Conservation (phyloP, 345 rosid species). For the Populus ilicifolia region DNA sequence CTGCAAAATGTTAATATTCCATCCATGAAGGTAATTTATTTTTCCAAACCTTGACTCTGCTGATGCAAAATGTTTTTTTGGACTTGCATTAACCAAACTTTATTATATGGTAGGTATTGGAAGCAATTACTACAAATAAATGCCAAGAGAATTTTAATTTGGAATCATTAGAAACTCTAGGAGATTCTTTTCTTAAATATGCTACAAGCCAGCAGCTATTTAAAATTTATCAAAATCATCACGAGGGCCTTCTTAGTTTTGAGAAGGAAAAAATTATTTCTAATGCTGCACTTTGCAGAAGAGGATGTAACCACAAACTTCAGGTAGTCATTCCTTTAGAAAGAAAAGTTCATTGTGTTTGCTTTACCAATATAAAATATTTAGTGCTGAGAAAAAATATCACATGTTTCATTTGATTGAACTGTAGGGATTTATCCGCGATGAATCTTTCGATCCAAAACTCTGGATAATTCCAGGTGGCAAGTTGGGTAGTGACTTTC, state of each 20-base stretch:
- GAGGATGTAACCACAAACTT: conserved; percentile 65
- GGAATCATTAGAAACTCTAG: conserved; percentile 89
- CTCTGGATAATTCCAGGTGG: conserved; percentile 73
- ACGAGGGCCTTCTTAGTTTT: conserved; percentile 78
- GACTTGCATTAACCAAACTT: conserved; percentile 1
- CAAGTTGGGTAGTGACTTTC: conserved; percentile 28
- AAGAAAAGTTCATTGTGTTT: not conserved
- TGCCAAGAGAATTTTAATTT: conserved; percentile 78
- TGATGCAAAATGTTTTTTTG: not conserved
- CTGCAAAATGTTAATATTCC: conserved; percentile 52
- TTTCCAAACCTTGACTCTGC: not conserved
- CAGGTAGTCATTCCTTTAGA: conserved; percentile 40
- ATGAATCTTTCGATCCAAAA: conserved; percentile 63
- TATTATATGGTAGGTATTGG: conserved; percentile 53
- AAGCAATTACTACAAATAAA: conserved; percentile 78
- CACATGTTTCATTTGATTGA: not conserved
- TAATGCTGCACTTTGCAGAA: conserved; percentile 64
- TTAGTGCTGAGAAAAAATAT: not conserved
- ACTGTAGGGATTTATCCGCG: conserved; percentile 72
- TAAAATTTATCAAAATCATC: conserved; percentile 40
- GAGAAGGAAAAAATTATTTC: conserved; percentile 57
- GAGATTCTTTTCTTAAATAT: conserved; percentile 90
- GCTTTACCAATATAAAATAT: not conserved
- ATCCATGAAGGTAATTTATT: conserved; percentile 55
- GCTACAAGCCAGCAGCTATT: conserved; percentile 74